Evolutionary conservation across 805 yeast genomes (phyloP).

Genomic region (Candida cerambycidarum): DNA sequence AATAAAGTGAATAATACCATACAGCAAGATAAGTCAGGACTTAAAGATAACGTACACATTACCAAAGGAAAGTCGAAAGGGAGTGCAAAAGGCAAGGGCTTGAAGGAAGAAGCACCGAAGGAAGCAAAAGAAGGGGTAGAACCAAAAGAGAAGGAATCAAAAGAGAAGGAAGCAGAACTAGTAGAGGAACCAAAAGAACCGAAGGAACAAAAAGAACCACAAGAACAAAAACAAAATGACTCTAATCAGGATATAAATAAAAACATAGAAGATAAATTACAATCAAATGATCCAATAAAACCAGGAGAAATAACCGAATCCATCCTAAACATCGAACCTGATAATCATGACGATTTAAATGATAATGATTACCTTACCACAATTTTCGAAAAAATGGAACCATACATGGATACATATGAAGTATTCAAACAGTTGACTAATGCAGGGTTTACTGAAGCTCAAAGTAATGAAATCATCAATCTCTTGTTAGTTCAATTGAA

Average conservation of each 20-base stretch:
- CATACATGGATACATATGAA: conserved; percentile 47
- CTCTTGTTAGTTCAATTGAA: conserved; percentile 46
- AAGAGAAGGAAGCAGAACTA: not conserved
- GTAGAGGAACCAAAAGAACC: too few relatives aligned
- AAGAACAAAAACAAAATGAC: not conserved
- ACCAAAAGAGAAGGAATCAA: not conserved
- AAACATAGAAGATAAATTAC: not conserved
- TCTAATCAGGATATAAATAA: not conserved
- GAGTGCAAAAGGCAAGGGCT: not conserved
- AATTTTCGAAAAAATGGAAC: conserved; percentile 51
- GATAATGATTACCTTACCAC: conserved; percentile 45
- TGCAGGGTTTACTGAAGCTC: conserved; percentile 61
- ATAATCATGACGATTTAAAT: not conserved
- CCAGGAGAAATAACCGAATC: conserved; percentile 7
- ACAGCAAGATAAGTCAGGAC: not conserved
- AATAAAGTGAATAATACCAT: not conserved
- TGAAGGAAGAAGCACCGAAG: not conserved
- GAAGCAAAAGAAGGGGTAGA: not conserved
- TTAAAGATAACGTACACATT: too few relatives aligned
- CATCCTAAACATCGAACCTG: not conserved
- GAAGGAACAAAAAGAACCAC: too few relatives aligned
- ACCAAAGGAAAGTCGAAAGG: too few relatives aligned
- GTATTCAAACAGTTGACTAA: conserved; percentile 52
- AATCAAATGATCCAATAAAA: conserved; percentile 2
- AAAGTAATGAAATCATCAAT: conserved; percentile 59